Conservation (phyloP, 495 filamentous ascomycete species). For the Tuber brumale region DNA sequence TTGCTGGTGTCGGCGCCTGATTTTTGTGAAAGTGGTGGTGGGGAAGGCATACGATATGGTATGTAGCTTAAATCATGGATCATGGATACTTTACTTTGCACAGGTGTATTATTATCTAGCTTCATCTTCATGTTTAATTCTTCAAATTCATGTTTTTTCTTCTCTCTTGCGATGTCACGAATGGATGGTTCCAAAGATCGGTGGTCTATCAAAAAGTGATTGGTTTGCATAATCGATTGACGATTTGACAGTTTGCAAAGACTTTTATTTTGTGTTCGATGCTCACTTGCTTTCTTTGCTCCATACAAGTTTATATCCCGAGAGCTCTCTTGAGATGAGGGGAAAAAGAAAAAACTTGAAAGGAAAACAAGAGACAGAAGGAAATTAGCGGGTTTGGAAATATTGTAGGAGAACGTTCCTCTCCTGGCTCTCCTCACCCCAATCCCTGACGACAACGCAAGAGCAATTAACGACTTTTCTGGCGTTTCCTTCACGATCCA, state of each 20-base stretch:
- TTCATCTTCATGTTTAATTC: background rate
- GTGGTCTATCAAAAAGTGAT: background rate
- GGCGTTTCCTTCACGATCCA: conserved; percentile 98
- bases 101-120: background rate
- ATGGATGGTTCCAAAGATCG: background rate
- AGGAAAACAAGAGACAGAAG: background rate
- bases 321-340: background rate
- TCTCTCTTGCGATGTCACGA: background rate
- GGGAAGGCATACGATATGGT: background rate
- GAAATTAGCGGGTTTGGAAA: conserved; percentile 68
- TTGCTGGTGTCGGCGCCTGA: background rate
- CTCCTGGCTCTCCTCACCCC: conserved; percentile 99
- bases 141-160: background rate
- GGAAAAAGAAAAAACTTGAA: background rate
- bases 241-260: background rate
- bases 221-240: background rate
- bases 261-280: background rate
- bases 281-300: background rate
- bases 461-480: conserved; percentile 99
- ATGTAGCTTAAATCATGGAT: conserved; percentile 5
- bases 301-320: background rate
- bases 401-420: conserved; percentile 97
- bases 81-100: background rate
- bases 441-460: conserved; percentile 97
- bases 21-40: background rate